Percentiles rank a stretch among this genome's conserved stretches.
Conservation (phyloP, 768 basidiomycete species). For the Phylloporus sp. region DNA sequence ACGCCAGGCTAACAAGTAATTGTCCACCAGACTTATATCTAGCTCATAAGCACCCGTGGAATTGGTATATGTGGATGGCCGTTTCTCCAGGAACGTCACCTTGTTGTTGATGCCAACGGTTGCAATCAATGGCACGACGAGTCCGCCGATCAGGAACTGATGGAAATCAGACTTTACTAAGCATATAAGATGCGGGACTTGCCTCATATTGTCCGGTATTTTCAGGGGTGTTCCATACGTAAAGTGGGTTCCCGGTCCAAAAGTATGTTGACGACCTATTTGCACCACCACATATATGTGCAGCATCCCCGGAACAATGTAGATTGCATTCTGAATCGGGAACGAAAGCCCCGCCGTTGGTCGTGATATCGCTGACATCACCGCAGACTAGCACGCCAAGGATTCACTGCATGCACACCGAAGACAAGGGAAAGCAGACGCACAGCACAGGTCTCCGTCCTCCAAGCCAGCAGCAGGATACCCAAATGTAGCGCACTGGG, state of each 20-base stretch:
- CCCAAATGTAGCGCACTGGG: constrained; percentile 66
- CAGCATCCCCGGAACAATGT: constrained; percentile 67
- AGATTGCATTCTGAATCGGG: constrained; percentile 39
- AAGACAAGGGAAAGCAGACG: constrained; percentile 24
- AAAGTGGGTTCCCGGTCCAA: constrained; percentile 45
- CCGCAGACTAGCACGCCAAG: too few species aligned
- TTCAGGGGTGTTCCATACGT: constrained; percentile 61
- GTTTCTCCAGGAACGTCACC: constrained; percentile 74
- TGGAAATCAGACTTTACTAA: neutral
- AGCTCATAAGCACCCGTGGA: constrained; percentile 78
- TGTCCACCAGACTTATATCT: constrained; percentile 53
- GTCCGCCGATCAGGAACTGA: constrained; percentile 48
- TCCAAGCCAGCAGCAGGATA: constrained; percentile 69
- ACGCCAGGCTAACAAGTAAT: too few species aligned
- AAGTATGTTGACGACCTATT: constrained; percentile 51
- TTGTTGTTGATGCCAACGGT: constrained; percentile 85
- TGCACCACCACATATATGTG: constrained; percentile 63
- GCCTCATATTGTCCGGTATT: constrained; percentile 72
- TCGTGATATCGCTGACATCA: constrained; percentile 51
- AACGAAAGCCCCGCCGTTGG: constrained; percentile 30
- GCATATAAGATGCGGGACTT: constrained; percentile 15
- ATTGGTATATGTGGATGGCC: constrained; percentile 51
- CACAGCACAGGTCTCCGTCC: constrained; percentile 71
- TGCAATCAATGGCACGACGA: too few species aligned
- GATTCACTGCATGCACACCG: too few species aligned